Percentiles rank a stretch among this genome's conserved stretches.
phyloP scores from a whole-genome alignment of 495 filamentous ascomycete species.

The Neurospora sp. region DNA sequence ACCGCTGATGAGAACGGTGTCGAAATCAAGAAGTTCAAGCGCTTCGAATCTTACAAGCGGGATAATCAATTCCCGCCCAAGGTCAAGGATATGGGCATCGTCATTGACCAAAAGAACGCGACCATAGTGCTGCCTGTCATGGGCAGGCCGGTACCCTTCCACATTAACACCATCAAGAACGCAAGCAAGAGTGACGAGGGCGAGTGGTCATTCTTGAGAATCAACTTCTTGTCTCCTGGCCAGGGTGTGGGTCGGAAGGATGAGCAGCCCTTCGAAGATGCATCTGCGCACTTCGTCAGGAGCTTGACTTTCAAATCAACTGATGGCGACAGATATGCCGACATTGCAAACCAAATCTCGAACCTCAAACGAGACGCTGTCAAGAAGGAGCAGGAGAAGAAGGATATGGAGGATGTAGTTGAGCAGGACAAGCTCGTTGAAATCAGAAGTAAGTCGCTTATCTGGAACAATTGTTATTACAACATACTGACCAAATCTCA shows the following conservation, averaged over 20 bases:
- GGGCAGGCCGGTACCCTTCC: constrained; percentile 95
- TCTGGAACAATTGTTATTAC: neutral
- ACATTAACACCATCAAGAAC: constrained; percentile 99
- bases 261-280: constrained; percentile 96
- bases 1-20: constrained; percentile 82
- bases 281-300: constrained; percentile 87
- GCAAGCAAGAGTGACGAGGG: constrained; percentile 91
- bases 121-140: constrained; percentile 93
- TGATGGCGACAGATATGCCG: constrained; percentile 75
- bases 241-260: constrained; percentile 98
- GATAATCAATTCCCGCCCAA: constrained; percentile 85
- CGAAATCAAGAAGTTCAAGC: constrained; percentile 91
- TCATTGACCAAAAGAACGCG: constrained; percentile 80
- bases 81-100: constrained; percentile 74
- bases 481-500: constrained; percentile 31
- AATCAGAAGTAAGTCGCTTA: constrained; percentile 58
- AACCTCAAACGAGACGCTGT: constrained; percentile 86
- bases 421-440: constrained; percentile 96
- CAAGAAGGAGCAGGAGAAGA: constrained; percentile 93
- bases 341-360: constrained; percentile 81
- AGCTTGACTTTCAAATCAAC: constrained; percentile 90
- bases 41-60: constrained; percentile 97
- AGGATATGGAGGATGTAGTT: constrained; percentile 99
- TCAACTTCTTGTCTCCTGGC: constrained; percentile 95
- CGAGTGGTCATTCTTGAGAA: constrained; percentile 83